Conservation (phyloP, 2,329 filamentous ascomycete species). For the Corniculantispora saksenae region DNA sequence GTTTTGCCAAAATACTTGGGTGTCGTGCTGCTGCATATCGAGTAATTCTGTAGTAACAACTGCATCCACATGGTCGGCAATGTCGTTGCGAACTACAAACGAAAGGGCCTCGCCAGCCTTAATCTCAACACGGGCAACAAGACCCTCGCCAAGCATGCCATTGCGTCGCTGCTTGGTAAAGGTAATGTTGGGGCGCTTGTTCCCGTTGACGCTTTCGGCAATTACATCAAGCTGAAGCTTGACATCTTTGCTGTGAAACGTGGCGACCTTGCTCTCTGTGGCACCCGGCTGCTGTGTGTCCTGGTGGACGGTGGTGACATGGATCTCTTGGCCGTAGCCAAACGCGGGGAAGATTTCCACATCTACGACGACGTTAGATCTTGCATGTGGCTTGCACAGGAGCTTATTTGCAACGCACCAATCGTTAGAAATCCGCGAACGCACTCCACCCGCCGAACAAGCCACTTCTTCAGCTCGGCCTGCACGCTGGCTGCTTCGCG, state of each 20-base stretch:
- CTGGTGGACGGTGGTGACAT: slow-evolving; percentile 59
- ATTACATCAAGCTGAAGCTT: slow-evolving; percentile 69
- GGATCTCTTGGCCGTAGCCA: slow-evolving; percentile 65
- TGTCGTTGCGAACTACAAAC: slow-evolving; percentile 66
- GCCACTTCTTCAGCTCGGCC: slow-evolving; percentile 68
- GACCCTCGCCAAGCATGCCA: slow-evolving; percentile 61
- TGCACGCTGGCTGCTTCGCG: slow-evolving; percentile 56
- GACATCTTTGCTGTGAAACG: slow-evolving; percentile 59
- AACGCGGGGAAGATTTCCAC: slow-evolving; percentile 74
- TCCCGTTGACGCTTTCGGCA: slow-evolving; percentile 54
- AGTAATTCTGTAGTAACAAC: slow-evolving; percentile 60
- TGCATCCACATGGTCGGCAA: slow-evolving; percentile 56
- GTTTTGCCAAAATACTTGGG: slow-evolving; percentile 70
- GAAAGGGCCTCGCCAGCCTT: slow-evolving; percentile 68
- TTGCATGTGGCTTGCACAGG: neutral
- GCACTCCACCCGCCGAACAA: slow-evolving; percentile 72
- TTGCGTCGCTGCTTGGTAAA: slow-evolving; percentile 56
- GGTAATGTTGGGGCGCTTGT: slow-evolving; percentile 49
- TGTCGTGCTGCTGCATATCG: slow-evolving; percentile 66
- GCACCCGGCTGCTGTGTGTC: slow-evolving; percentile 40
- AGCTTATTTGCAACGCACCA: slow-evolving; percentile 36
- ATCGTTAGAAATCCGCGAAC: slow-evolving; percentile 67
- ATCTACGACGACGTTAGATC: slow-evolving; percentile 39
- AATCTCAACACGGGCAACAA: slow-evolving; percentile 61
- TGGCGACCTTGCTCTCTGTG: slow-evolving; percentile 58